Conservation (phyloP, 2,329 filamentous ascomycete species). For the Neonectria hederae region DNA sequence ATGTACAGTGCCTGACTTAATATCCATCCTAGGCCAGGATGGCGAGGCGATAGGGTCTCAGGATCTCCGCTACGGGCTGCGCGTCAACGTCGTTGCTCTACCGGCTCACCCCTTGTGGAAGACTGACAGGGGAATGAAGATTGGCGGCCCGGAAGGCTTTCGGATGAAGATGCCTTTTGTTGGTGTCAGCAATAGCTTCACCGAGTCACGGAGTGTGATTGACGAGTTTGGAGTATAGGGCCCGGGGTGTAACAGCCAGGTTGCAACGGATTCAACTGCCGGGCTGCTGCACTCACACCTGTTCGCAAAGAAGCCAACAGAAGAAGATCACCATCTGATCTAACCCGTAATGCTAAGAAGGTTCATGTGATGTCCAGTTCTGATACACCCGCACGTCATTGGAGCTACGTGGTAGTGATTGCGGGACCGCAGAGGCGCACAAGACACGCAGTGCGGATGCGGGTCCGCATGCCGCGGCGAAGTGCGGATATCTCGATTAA, state of each 20-base stretch:
- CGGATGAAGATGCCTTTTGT: conserved; percentile 44
- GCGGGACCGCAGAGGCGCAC: conserved; percentile 18
- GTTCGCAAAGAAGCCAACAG: background rate
- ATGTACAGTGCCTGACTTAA: conserved; percentile 50
- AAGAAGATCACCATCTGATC: background rate
- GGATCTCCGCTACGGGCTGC: conserved; percentile 61
- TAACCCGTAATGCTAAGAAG: background rate
- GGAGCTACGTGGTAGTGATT: background rate
- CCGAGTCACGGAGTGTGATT: conserved; percentile 60
- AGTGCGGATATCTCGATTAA: background rate
- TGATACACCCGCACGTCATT: conserved; percentile 11
- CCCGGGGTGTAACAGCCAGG: background rate
- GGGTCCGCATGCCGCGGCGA: conserved; percentile 14
- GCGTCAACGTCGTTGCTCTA: conserved; percentile 60
- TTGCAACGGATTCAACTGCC: background rate
- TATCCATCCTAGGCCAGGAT: conserved; percentile 52
- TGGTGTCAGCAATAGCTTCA: conserved; percentile 49
- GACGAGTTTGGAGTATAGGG: conserved; percentile 53
- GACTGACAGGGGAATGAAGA: conserved; percentile 46
- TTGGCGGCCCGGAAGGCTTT: conserved; percentile 49
- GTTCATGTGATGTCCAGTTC: conserved; percentile 4
- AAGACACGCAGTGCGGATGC: background rate
- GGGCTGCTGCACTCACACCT: background rate
- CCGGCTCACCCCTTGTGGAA: conserved; percentile 62
- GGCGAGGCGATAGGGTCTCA: conserved; percentile 61